Evolutionary conservation across 2,329 filamentous ascomycete species (phyloP), one percentile per base, ranked within the genome.

Genomic region (Fusarium sp.): DNA sequence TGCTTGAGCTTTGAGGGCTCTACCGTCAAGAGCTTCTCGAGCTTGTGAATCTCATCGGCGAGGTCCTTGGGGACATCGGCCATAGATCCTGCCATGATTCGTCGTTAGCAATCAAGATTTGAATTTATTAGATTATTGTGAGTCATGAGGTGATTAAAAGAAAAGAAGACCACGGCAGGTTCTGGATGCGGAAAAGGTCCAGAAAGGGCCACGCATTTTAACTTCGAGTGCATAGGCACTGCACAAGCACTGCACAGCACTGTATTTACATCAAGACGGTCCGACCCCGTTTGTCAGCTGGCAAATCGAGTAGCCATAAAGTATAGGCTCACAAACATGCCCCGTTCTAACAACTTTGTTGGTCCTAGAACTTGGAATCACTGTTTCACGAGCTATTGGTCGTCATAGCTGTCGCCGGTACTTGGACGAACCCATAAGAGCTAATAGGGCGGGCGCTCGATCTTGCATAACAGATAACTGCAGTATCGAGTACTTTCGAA

Each of bases 31-130:
- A 91, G 81, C 60, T 94, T 87, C 84, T 98, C 96, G 24, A 98
- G 87, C 66, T 88, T 86, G 79, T 92, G 90, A 77, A 98, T 95
- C 82, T 98, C 92, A 38, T 82, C 78, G 54, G 93, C 84, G 71
- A 98, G 88, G 81, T 94, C 90, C 83, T 94, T 92, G 69, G 95
- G 95, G 81, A 97, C 88, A 84, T 98, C 94, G 80, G 91, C 90
- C 89, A 96, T 93, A 69, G 95, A 97, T 78, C 94, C 94, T 97
- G 72, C 54, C 66, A 73, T 66, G 44, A 38, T 71, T 51, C 20
- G 9, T 33, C 15, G 61, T 72, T 56, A 68, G 72, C 72, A 49
- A 63, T 43, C 24, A 20, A 24, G 15, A 28, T 40, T 57, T 15
- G 39, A 40, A 38, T 7, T 42, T 50, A 42, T 33, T 46, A 34